Evolutionary conservation across 495 filamentous ascomycete genomes (phyloP), one percentile per base, ranked within the genome.

Genomic region (Penicillium steckii): DNA sequence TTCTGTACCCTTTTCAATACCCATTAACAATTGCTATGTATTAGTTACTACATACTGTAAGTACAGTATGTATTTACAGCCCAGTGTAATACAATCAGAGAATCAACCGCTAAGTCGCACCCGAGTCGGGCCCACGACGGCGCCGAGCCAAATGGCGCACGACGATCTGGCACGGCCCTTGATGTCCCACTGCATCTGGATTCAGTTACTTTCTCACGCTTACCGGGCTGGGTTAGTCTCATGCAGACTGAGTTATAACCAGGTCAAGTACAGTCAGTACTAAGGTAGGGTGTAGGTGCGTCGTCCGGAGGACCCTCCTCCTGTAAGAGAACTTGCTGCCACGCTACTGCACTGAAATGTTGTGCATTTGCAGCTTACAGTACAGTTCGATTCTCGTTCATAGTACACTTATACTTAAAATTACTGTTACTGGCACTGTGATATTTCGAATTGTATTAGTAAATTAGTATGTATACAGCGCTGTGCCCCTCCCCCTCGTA

Each of bases 71-170:
- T n/a, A n/a, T n/a, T n/a, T n/a, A n/a, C n/a, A n/a, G n/a, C n/a
- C 33, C 15, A n/a, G 13, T 15, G 33, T 37, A 37, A 37, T 37
- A 37, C 13, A 37, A 58, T 60, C 50, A 50, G 50, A 55, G 54
- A 65, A 58, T 40, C 51, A 56, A 60, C 60, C 48, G 51, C 60
- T 46, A 42, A 19, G 59, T 65, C 62, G 56, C 62, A 62, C 62
- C 62, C 62, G 59, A 57, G 19, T 60, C 53, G 53, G 59, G 13
- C 43, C 56, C 60, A 62, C 33, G 32, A 37, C 46, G 41, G 52
- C 52, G 52, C 56, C 49, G 55, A 50, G 33, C 32, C 22, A 52
- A 56, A 50, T 56, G 47, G 50, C 57, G 57, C 57, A 57, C 52
- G 48, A 15, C 47, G 60, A 52, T 55, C 51, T 57, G 44, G 25